Conservation (phyloP, 495 filamentous ascomycete genomes). For the Aeminium ludgeri region DNA sequence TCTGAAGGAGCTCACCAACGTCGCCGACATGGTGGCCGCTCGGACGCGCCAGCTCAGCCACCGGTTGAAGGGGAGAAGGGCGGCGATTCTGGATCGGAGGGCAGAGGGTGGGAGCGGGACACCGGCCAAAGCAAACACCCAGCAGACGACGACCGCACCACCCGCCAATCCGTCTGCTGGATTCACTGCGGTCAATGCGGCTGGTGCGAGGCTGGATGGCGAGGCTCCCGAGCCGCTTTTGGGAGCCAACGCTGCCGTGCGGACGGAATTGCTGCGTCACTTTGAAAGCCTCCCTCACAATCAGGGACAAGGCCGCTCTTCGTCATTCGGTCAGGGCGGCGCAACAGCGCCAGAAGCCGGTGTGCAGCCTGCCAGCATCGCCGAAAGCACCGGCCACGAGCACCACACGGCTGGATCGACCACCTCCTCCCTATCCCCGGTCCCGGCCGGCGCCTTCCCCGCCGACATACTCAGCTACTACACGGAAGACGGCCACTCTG, state of each 20-base stretch:
- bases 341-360: no score
- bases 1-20: constrained; percentile 53
- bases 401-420: background rate
- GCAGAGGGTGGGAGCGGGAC: constrained; percentile 17
- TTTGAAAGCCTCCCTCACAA: constrained; percentile 16
- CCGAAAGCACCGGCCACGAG: background rate
- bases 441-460: constrained; percentile 2
- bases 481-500: background rate
- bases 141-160: constrained; percentile 23
- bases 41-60: constrained; percentile 71
- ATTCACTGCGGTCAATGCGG: constrained; percentile 41
- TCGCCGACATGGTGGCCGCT: constrained; percentile 62
- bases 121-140: constrained; percentile 13
- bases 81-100: constrained; percentile 45
- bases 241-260: constrained; percentile 7
- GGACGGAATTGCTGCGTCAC: constrained; percentile 9
- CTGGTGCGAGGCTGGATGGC: background rate
- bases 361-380: no score
- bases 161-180: constrained; percentile 21
- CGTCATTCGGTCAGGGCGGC: constrained; percentile 8
- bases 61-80: constrained; percentile 55
- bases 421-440: constrained; percentile 12
- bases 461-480: constrained; percentile 11
- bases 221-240: background rate
- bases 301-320: constrained; percentile 4